Evolutionary conservation across 1,139 yeast genomes (phyloP), one percentile per base, ranked within the genome.

Genomic region (Kodamaea plutei): DNA sequence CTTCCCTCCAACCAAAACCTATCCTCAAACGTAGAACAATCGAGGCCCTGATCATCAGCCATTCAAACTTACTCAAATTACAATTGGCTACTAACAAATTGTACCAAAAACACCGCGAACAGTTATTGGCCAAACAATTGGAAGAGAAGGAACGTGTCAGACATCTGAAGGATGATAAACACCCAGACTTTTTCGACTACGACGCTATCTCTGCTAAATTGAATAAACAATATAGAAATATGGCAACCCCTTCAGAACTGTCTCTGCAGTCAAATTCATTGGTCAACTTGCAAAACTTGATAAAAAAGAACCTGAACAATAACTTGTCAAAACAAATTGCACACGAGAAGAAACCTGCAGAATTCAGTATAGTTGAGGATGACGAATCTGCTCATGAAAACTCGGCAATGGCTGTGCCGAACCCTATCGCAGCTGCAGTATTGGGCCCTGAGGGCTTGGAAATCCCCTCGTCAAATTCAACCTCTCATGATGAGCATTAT

Each of bases 21-120:
- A 87, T 87, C 40, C 64, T 87, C 46, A 87, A 87, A 57, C 82
- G 81, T 55, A 69, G 94, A 48, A 80, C 91, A 2, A 81, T 84
- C 17, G 74, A 85, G 33, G 94, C 84, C 50, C 75, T 79, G 58
- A 76, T 79, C 64, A 71, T 79, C 31, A 73, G 77, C 42, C 79
- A 73, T 44, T 70, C 76, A 17, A 69, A 73, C 38, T 62, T 73
- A 39, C 57, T 69, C 30, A 68, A 67, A 42, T 54, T 66, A 34
- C 73, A 73, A 44, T 56, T 67, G 36, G 68, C 72, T 19, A 62
- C 69, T 12, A 62, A 58, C 30, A 54, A 58, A 33, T 41, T 63
- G 40, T 48, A 54, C 33, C 63, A 59, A 37, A 39, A 40, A 32
- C 44, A 44, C 25, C 46, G 59, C 25, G 56, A 54, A 30, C 54